phyloP scores from a whole-genome alignment of 1,139 yeast genomes.

The Suhomyces yuchorum region DNA sequence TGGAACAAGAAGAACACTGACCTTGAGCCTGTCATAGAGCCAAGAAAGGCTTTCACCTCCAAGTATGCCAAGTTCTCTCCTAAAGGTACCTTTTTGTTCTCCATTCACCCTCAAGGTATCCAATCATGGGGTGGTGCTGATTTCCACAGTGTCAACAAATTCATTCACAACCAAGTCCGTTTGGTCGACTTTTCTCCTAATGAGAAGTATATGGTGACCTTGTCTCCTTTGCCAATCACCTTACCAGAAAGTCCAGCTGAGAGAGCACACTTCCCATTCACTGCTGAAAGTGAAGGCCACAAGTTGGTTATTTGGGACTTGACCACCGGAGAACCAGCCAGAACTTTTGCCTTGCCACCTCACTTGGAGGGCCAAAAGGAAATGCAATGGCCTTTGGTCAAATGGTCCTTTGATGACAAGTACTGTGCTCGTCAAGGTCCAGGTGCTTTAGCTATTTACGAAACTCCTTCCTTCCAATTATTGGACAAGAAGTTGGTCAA shows the following conservation, averaged over 20 bases:
- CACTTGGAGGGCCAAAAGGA: slow-evolving; percentile 67
- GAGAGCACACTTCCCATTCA: slow-evolving; percentile 74
- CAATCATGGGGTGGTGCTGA: slow-evolving; percentile 95
- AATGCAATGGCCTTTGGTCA: slow-evolving; percentile 95
- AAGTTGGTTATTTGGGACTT: slow-evolving; percentile 94
- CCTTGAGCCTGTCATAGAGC: slow-evolving; percentile 78
- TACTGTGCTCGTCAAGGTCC: slow-evolving; percentile 96
- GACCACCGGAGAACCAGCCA: slow-evolving; percentile 76
- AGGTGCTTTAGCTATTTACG: slow-evolving; percentile 87
- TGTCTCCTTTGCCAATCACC: slow-evolving; percentile 81
- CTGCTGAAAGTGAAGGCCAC: slow-evolving; percentile 89
- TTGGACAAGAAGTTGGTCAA: slow-evolving; percentile 85
- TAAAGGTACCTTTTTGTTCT: slow-evolving; percentile 83
- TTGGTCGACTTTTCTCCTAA: slow-evolving; percentile 90
- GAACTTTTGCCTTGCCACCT: slow-evolving; percentile 91
- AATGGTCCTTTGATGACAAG: slow-evolving; percentile 93
- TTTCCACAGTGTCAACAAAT: slow-evolving; percentile 74
- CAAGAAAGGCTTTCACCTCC: slow-evolving; percentile 83
- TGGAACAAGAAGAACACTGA: slow-evolving; percentile 82
- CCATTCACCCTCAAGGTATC: slow-evolving; percentile 93
- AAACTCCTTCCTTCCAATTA: slow-evolving; percentile 67
- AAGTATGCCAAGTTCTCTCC: slow-evolving; percentile 91
- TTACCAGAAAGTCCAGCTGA: slow-evolving; percentile 69
- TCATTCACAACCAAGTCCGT: slow-evolving; percentile 87
- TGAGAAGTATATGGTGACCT: slow-evolving; percentile 87